These are phyloP conservation scores for Scheffersomyces titani DNA, from an alignment of 1,139 yeast species.

Conservation along the genomic window DNA sequence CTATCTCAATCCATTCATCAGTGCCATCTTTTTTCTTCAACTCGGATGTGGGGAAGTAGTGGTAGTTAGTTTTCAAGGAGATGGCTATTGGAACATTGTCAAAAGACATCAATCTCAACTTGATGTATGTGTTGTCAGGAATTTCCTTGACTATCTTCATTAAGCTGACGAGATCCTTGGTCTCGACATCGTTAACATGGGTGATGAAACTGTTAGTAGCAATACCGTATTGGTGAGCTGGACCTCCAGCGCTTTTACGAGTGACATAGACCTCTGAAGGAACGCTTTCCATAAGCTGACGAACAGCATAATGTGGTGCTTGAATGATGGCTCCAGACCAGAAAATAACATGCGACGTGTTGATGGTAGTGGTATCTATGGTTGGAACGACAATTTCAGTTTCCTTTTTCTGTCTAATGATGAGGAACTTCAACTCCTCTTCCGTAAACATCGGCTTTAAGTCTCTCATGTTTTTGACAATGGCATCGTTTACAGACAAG, in stretches of 20 bases:
- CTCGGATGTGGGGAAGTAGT: slow-evolving; percentile 85
- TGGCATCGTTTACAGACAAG: slow-evolving; percentile 63
- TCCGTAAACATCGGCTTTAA: slow-evolving; percentile 54
- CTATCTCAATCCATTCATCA: slow-evolving; percentile 55
- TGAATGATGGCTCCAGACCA: slow-evolving; percentile 80
- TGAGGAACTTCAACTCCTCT: slow-evolving; percentile 53
- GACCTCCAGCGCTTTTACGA: slow-evolving; percentile 74
- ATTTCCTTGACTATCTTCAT: slow-evolving; percentile 62
- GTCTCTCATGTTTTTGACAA: slow-evolving; percentile 69
- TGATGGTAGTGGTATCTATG: slow-evolving; percentile 52
- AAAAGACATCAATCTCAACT: slow-evolving; percentile 77
- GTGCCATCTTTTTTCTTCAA: slow-evolving; percentile 46
- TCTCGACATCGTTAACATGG: slow-evolving; percentile 77
- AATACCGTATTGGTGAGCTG: slow-evolving; percentile 83
- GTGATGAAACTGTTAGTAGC: slow-evolving; percentile 82
- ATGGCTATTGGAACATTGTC: slow-evolving; percentile 86
- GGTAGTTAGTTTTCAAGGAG: slow-evolving; percentile 84
- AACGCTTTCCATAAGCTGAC: slow-evolving; percentile 70
- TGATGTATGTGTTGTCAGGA: slow-evolving; percentile 79
- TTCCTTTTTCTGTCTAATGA: slow-evolving; percentile 57
- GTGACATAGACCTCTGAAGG: slow-evolving; percentile 87
- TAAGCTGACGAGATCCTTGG: slow-evolving; percentile 68
- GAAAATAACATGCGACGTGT: slow-evolving; percentile 66
- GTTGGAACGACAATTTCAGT: slow-evolving; percentile 66
- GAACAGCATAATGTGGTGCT: slow-evolving; percentile 52